Evolutionary conservation across 1,139 yeast genomes (phyloP).

Genomic region (Arxiozyma slooffiae): DNA sequence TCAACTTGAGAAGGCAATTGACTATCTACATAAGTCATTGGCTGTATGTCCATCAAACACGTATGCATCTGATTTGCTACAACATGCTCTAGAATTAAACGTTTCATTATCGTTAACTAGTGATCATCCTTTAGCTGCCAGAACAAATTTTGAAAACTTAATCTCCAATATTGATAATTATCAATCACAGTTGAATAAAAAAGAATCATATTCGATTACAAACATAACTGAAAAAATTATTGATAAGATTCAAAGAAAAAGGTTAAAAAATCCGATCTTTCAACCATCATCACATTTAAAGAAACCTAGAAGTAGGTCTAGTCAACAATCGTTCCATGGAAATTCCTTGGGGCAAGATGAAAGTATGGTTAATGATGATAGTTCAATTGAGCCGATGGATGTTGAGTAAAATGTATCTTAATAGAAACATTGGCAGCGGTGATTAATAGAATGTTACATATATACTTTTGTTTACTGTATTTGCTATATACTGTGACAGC

Average conservation of each 20-base stretch:
- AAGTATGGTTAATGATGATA: neutral
- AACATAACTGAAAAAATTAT: neutral
- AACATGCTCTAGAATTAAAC: conserved; percentile 70
- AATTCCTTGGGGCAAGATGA: neutral
- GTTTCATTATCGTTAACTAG: conserved; percentile 25
- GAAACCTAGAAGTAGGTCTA: neutral
- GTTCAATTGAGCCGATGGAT: neutral
- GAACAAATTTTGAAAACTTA: conserved; percentile 11
- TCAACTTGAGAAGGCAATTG: conserved; percentile 56
- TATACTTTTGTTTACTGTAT: neutral
- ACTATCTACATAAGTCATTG: conserved; percentile 68
- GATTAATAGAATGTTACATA: neutral
- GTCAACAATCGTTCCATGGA: neutral
- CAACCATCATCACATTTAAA: neutral
- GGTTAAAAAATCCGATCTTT: conserved; percentile 5
- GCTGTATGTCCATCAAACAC: conserved; percentile 75
- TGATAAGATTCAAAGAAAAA: neutral
- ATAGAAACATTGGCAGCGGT: too few species aligned
- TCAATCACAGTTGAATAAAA: neutral
- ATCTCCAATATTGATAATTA: conserved; percentile 13
- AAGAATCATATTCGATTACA: neutral
- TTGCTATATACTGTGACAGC: neutral
- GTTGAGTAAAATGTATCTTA: neutral
- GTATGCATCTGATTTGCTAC: conserved; percentile 70
- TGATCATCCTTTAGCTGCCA: conserved; percentile 28